Percentiles rank a stretch among this genome's conserved stretches.
phyloP scores from a whole-genome alignment of 1,284 basidiomycete genomes.

The Albatrellus sp. region DNA sequence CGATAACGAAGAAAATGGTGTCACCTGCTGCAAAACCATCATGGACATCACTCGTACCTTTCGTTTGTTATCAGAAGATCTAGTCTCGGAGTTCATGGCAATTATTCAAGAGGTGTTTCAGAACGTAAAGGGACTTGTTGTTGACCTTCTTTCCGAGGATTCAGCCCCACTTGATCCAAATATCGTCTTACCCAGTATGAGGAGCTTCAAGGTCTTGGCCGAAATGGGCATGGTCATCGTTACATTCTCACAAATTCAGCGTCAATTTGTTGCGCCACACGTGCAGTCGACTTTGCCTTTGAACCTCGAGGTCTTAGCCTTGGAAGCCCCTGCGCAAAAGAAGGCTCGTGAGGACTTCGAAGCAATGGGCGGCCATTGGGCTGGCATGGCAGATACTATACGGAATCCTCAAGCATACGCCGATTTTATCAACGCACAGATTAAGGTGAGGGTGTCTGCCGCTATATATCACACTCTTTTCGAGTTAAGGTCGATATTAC shows the following conservation, averaged over 20 bases:
- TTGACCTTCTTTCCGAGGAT: constrained; percentile 63
- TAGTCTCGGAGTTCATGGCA: constrained; percentile 72
- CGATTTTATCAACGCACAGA: constrained; percentile 88
- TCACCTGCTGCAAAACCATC: constrained; percentile 85
- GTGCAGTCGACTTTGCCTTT: constrained; percentile 69
- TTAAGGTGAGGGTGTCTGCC: constrained; percentile 49
- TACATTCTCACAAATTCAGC: constrained; percentile 78
- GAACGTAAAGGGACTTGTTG: constrained; percentile 67
- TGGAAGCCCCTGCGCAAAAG: constrained; percentile 84
- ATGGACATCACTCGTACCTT: constrained; percentile 71
- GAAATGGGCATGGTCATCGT: constrained; percentile 94
- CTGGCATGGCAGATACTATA: constrained; percentile 73
- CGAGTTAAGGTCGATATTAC: background rate
- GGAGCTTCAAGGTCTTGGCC: constrained; percentile 90
- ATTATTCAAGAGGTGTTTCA: constrained; percentile 68
- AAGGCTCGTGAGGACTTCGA: constrained; percentile 73
- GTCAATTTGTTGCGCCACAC: constrained; percentile 53
- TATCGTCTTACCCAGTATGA: constrained; percentile 53
- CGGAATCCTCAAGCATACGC: constrained; percentile 73
- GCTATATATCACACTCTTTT: background rate
- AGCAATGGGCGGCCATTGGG: constrained; percentile 72
- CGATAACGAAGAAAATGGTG: constrained; percentile 96
- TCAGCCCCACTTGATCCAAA: constrained; percentile 45
- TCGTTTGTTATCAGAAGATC: constrained; percentile 66
- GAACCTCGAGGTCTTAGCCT: constrained; percentile 62